Base-by-base conservation (phyloP, 2,329 filamentous ascomycete genomes). In the Didymosphaeria variabile region DNA sequence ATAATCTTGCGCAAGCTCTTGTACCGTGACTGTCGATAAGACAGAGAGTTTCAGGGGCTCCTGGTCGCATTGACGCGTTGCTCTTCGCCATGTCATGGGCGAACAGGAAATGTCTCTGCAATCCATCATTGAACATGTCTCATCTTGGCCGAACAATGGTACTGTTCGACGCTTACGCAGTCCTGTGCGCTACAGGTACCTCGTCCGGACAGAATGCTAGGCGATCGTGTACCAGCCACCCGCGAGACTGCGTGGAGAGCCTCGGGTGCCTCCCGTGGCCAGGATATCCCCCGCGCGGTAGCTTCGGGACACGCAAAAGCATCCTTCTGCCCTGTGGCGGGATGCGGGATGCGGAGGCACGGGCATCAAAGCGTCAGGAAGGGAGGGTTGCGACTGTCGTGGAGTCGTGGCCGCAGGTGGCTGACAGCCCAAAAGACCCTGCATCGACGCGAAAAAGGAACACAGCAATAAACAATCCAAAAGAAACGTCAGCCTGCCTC, bases 271-370 rank as follows among this genome's bases (percentile, higher is more conserved):
- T 17, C n/a, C 51, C 36, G 51, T 13, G 6, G 13, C 51, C n/a
- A 23, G 51, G 51, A 31, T 44, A 31, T 17, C 51, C 51, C 51
- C 51, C 6, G 36, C 26, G 38, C 51, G 51, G 51, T 31, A 44
- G 36, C 17, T n/a, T 29, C 51, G 51, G 51, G 21, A 54, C 7
- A 36, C 13, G 52, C n/a, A 44, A 55, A 34, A 36, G 52, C 26
- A 45, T 45, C 29, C 4, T 7, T 50, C 52, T 32, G 21, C n/a
- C 29, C 36, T 23, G 23, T 54, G 31, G 52, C 38, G 2, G 12
- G 15, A 29, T 9, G 36, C 52, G 36, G 52, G 26, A 29, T 29
- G 26, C 26, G 50, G 32, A 13, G 52, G 7, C 31, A 32, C 32
- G n/a, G 49, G 32, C 17, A 29, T 45, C n/a, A 17, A 29, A 44